Evolutionary conservation across 441 rosid species (phyloP), one percentile per base, ranked within the genome.

Genomic region (Populus hybrid): DNA sequence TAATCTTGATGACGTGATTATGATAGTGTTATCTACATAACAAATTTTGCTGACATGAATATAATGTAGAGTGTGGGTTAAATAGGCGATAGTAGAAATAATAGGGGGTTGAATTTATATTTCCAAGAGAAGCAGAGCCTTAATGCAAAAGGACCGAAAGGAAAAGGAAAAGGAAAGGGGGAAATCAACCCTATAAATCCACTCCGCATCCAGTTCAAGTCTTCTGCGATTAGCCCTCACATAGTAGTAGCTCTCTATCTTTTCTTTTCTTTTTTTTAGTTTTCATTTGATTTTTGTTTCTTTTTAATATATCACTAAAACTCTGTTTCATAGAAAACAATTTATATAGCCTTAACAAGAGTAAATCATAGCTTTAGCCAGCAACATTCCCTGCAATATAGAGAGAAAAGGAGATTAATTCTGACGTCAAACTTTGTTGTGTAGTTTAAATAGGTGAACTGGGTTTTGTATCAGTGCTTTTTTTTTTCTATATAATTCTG

Each of bases 381-480:
- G 66, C 66, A 61, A 10, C 66, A 61, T 61, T 10, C 66, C 11
- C 28, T 61, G 24, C 28, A 61, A 10, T 61, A 21, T 23, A 10
- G 28, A 23, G 66, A 21, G 66, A 61, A 23, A 61, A 61, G 26
- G 66, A 61, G 66, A 61, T 21, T 61, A 10, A 61, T 61, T 61
- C 10, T 61, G 28, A 61, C 28, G 21, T 61, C 66, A 10, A 21
- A 61, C 11, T 3, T 21, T 61, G 66, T 9, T 61, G 66, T 61
- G 12, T 21, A 10, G 66, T 23, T 61, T 40, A 23, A 40, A 65
- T n/a, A 16, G 73, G 59, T 68, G 35, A 68, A 67, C 38, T 80
- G 46, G 69, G 69, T 76, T 76, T 72, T 72, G 61, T 64, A n/a
- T 16, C 16, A 28, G 59, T 46, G 46, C n/a, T 30, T 42, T 34